phyloP scores from a whole-genome alignment of 768 basidiomycete genomes.

The Termitomyces sp. region DNA sequence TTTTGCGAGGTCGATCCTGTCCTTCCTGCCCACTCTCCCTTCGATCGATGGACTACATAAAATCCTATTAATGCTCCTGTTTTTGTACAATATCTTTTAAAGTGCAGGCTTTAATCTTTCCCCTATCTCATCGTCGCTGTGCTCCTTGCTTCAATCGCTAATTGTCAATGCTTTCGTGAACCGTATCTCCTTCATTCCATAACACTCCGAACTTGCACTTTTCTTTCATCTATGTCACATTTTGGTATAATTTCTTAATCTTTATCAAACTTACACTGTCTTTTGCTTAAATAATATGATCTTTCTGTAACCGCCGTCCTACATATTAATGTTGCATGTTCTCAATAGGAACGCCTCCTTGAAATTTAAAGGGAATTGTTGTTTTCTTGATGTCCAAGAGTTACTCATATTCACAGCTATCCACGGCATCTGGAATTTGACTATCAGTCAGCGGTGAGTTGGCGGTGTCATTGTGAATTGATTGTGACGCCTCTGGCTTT shows the following conservation, averaged over 20 bases:
- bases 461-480: not conserved
- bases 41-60: not conserved
- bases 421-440: not conserved
- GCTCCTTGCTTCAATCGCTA: not conserved
- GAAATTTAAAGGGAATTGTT: not conserved
- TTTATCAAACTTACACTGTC: no score
- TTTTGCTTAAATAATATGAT: constrained; percentile 10
- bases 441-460: not conserved
- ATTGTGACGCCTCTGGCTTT: constrained; percentile 2
- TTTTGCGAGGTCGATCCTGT: constrained; percentile 6
- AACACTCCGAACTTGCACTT: not conserved
- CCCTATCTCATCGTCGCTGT: not conserved
- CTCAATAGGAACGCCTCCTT: no score
- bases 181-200: not conserved
- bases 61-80: not conserved
- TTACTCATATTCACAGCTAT: not conserved
- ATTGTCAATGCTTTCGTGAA: not conserved
- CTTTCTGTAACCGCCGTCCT: not conserved
- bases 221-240: constrained; percentile 4
- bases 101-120: not conserved
- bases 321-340: not conserved
- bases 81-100: not conserved
- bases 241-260: constrained; percentile 10
- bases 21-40: not conserved
- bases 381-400: not conserved